These are phyloP conservation scores for Vitis hybrid DNA, from an alignment of 177 flowering plant genomes.

Conservation along the genomic window DNA sequence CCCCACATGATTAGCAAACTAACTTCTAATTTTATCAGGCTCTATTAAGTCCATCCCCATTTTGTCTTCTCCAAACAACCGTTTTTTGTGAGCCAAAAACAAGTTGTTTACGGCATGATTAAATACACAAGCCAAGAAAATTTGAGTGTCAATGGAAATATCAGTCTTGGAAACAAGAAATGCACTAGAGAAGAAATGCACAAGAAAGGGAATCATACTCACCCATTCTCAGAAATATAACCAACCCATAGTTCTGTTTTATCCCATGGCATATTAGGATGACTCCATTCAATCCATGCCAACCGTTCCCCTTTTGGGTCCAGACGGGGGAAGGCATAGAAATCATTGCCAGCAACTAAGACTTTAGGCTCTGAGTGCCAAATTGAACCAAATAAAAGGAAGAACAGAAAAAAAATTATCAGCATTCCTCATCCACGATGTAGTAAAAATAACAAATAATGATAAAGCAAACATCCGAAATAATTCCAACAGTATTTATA, in stretches of 20 bases:
- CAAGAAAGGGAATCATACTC: constrained; percentile 16
- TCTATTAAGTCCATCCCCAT: too few relatives aligned
- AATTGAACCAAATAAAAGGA: constrained; percentile 7
- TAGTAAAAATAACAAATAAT: background rate
- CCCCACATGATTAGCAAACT: too few relatives aligned
- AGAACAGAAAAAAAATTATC: background rate
- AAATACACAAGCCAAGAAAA: too few relatives aligned
- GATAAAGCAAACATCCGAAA: background rate
- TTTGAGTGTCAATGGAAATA: background rate
- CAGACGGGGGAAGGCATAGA: constrained; percentile 93
- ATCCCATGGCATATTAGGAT: constrained; percentile 99
- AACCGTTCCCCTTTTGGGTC: constrained; percentile 69
- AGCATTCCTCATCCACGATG: background rate
- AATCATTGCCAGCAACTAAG: constrained; percentile 81
- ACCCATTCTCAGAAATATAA: constrained; percentile 80
- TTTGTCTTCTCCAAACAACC: too few relatives aligned
- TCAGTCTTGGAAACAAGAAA: too few relatives aligned
- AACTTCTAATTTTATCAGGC: too few relatives aligned
- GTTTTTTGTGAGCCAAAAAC: too few relatives aligned
- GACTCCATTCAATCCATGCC: constrained; percentile 95
- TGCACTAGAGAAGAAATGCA: background rate
- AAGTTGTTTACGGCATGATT: too few relatives aligned
- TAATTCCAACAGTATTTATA: background rate
- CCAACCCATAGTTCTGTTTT: constrained; percentile 96
- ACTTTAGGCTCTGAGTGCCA: constrained; percentile 68